Conservation (phyloP, 768 basidiomycete genomes). For the Psilocybe subaeruginosa region DNA sequence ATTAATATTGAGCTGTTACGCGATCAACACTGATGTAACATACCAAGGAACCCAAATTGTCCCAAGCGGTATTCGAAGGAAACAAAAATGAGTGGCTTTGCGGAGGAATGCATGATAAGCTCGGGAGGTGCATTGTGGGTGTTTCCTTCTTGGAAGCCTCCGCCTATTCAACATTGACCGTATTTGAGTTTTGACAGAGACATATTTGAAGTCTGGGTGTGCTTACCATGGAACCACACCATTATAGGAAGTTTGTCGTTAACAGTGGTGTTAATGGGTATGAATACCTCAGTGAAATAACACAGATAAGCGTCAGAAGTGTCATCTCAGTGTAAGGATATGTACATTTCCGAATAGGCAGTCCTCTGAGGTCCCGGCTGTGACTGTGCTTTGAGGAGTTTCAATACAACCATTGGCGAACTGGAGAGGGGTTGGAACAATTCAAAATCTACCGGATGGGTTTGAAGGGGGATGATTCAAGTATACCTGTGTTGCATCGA, state of each 20-base stretch:
- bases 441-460: no score
- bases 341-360: slow-evolving; percentile 46
- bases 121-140: slow-evolving; percentile 35
- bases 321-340: not conserved
- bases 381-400: slow-evolving; percentile 30
- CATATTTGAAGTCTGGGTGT: no score
- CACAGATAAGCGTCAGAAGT: not conserved
- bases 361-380: slow-evolving; percentile 40
- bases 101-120: slow-evolving; percentile 32
- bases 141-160: slow-evolving; percentile 42
- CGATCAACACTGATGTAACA: not conserved
- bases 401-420: slow-evolving; percentile 37
- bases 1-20: not conserved
- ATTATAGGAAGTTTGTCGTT: slow-evolving; percentile 36
- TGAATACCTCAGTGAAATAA: slow-evolving; percentile 30
- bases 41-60: slow-evolving; percentile 44
- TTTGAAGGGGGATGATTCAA: not conserved
- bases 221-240: slow-evolving; percentile 45
- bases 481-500: slow-evolving; percentile 38
- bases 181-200: not conserved
- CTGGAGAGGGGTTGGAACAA: slow-evolving; percentile 18
- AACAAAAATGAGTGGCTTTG: slow-evolving; percentile 39
- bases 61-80: slow-evolving; percentile 47
- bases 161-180: slow-evolving; percentile 28
- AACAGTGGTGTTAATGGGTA: slow-evolving; percentile 29